These are phyloP conservation scores for Fusarium ramigenum DNA, from an alignment of 2,329 filamentous ascomycete genomes.

Conservation along the genomic window DNA sequence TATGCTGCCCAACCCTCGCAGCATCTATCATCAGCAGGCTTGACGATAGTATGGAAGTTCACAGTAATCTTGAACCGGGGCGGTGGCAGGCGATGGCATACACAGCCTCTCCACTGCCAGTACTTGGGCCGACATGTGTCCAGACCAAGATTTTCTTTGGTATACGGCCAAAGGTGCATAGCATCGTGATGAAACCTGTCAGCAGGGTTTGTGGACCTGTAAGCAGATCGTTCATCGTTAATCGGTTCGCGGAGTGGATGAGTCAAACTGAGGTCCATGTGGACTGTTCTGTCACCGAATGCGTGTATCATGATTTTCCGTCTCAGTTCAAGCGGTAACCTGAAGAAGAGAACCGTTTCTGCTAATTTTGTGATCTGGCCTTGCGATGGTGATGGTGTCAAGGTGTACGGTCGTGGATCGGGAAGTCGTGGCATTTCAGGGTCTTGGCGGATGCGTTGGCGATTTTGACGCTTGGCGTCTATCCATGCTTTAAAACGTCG, in stretches of 20 bases:
- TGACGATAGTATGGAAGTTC: rapidly evolving
- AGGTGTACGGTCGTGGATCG: neutral
- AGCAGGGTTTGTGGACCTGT: too few relatives aligned
- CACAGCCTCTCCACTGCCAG: conserved; percentile 11
- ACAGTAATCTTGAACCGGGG: rapidly evolving
- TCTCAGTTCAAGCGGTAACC: rapidly evolving
- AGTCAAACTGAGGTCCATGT: neutral
- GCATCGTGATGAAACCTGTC: too few relatives aligned
- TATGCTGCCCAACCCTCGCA: neutral
- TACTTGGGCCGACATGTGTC: neutral
- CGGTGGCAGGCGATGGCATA: neutral
- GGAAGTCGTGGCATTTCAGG: neutral
- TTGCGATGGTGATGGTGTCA: neutral
- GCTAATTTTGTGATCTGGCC: rapidly evolving
- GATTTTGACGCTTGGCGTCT: neutral
- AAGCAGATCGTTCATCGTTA: too few relatives aligned
- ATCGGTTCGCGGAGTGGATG: neutral
- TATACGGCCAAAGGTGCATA: too few relatives aligned
- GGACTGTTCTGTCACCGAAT: neutral
- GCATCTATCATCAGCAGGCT: neutral
- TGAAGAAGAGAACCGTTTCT: neutral
- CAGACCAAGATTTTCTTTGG: rapidly evolving
- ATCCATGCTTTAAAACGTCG: neutral
- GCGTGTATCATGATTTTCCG: neutral
- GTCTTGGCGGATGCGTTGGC: rapidly evolving